Conservation (phyloP, 2,329 filamentous ascomycete genomes). For the Fusarium sp. region DNA sequence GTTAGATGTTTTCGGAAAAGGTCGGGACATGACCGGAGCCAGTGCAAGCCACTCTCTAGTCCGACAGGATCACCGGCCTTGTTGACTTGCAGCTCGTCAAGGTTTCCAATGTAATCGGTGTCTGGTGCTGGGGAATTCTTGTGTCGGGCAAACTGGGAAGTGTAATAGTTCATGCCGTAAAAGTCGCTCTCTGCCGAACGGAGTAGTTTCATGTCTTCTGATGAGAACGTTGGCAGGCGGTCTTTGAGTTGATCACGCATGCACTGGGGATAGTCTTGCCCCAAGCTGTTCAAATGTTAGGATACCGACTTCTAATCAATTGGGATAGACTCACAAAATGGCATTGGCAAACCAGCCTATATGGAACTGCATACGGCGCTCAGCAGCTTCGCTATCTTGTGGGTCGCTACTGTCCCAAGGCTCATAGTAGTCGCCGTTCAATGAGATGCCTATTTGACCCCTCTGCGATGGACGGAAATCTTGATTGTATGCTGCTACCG, state of each 20-base stretch:
- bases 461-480: slow-evolving; percentile 52
- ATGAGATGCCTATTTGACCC: slow-evolving; percentile 54
- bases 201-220: slow-evolving; percentile 47
- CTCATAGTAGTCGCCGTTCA: slow-evolving; percentile 58
- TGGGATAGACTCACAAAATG: slow-evolving; percentile 48
- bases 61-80: slow-evolving; percentile 12
- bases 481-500: slow-evolving; percentile 51
- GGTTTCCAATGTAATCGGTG: slow-evolving; percentile 29
- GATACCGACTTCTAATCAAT: too few species aligned
- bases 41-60: slow-evolving; percentile 19
- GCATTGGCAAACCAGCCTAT: slow-evolving; percentile 59
- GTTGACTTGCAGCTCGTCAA: slow-evolving; percentile 32
- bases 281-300: slow-evolving; percentile 37
- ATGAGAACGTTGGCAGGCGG: slow-evolving; percentile 52
- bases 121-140: background rate
- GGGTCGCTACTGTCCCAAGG: slow-evolving; percentile 52
- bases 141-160: slow-evolving; percentile 33
- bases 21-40: slow-evolving; percentile 28
- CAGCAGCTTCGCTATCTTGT: slow-evolving; percentile 51
- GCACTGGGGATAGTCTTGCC: slow-evolving; percentile 53
- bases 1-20: slow-evolving; percentile 39
- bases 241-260: slow-evolving; percentile 55
- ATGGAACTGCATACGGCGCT: slow-evolving; percentile 56
- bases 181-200: slow-evolving; percentile 42
- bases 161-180: slow-evolving; percentile 43